Evolutionary conservation across 75 land plant species (phyloP), one percentile per base, ranked within the genome.

Genomic region (Sequoia sempervirens): DNA sequence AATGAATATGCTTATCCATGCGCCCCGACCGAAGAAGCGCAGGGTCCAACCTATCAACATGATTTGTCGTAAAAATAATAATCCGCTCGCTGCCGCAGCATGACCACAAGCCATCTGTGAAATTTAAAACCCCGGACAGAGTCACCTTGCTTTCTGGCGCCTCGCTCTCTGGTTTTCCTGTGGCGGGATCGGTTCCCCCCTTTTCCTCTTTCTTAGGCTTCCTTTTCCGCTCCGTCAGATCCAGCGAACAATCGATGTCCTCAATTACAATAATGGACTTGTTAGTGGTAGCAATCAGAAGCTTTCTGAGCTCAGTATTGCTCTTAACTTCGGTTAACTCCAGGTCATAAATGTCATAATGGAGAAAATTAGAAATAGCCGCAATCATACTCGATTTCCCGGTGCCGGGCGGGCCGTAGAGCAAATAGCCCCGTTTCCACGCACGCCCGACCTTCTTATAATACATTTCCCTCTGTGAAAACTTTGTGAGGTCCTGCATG

Each of bases 301-400:
- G 81, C 36, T 70, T 83, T 54, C 90, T 80, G 2, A 89, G 90
- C 80, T 85, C 84, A 17, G 83, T 43, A 41, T 89, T 85, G 40
- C 66, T 68, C 64, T 78, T 78, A n/a, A 87, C 83, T 28, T 84
- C 80, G 3, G 89, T 85, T 32, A 88, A 23, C 40, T 86, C 88
- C 30, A 86, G 84, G 56, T 88, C 88, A 20, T 88, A 88, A 50
- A 86, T 78, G 32, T 88, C 88, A 32, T 82, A 88, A 5, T 78
- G 18, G 17, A 83, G 54, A 52, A 69, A 82, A 54, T 88, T 86
- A 17, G 89, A 81, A 38, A 88, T 88, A 5, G 89, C 87, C 10
- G 88, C 88, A 1, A 88, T 88, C 89, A 88, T 88, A 18, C 88
- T 88, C 53, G 89, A 86, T 43, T 88, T 88, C 7, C 89, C 89